Base-by-base conservation (phyloP, 2,329 filamentous ascomycete species). In the Botryotinia narcissicola region DNA sequence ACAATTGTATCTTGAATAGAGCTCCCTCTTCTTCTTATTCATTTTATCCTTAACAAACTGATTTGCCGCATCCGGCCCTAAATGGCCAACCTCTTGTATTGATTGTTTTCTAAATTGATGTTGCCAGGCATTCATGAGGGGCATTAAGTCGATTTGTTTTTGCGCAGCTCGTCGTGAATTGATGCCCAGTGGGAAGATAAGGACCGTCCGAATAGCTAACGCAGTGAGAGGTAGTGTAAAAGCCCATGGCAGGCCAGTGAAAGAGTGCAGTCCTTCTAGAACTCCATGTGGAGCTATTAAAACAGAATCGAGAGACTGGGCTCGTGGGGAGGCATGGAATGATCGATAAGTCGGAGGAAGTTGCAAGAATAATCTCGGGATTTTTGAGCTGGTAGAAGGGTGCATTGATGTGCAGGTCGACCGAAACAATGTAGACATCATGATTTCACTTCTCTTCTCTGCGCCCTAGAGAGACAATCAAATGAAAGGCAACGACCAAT, bases 181-280 rank as follows among this genome's bases (percentile, higher is more conserved):
- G 60, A 86, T 79, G 59, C 85, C 80, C 18, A 87, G 73, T 4
- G 87, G 86, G 16, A 86, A 80, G 60, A 85, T 83, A 69, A 89
- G 79, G 10, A 82, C 72, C 29, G 80, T 82, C 66, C 88, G 86
- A 4, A 89, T 82, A 25, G 85, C 68, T 59, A 89, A 78, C 5
- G 88, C 88, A 6, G 86, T 84, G 71, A 88, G 80, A 7, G 88
- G 88, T 60, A 90, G 84, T 32, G 86, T 85, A 20, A 83, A 82
- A 12, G 81, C 85, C 88, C 88, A 90, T 72, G 87, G 83, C 3
- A 89, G 81, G 61, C 83, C 82, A 25, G 83, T 84, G 59, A 82
- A 18, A 35, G 79, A 79, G 78, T 90, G 87, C 82, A 94, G 77
- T 40, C 82, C 77, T 72, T 85, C 81, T 71, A 89, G 82, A 73